A percentile compares a stretch with the other conserved stretches of the same genome.
These are phyloP conservation scores for Echium plantagineum DNA, from an alignment of 257 asterid genomes.

Conservation along the genomic window DNA sequence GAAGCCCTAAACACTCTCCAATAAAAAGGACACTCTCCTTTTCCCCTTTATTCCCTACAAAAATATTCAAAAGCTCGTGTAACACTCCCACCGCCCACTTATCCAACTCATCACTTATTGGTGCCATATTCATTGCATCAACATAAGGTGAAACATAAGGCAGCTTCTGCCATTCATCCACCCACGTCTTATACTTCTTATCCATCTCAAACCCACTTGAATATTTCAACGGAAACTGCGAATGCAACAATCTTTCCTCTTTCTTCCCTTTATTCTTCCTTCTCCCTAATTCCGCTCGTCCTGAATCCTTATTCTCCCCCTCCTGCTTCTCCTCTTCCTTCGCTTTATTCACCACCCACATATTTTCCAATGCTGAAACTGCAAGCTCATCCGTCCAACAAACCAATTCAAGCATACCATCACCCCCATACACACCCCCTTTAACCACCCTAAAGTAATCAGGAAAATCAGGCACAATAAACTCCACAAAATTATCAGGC, in stretches of 20 bases:
- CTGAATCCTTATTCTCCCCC: constrained; percentile 3
- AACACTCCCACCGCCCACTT: constrained; percentile 67
- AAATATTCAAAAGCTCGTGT: constrained; percentile 72
- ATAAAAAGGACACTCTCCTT: constrained; percentile 53
- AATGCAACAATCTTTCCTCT: too few relatives aligned
- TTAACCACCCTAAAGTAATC: constrained; percentile 55
- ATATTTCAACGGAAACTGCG: constrained; percentile 29
- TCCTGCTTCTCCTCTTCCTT: neutral
- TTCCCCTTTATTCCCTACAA: constrained; percentile 73
- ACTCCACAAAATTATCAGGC: constrained; percentile 42
- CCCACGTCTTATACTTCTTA: constrained; percentile 75
- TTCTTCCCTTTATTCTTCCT: too few relatives aligned
- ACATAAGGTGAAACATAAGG: constrained; percentile 72
- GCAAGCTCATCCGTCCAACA: constrained; percentile 80
- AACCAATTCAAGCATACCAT: constrained; percentile 54
- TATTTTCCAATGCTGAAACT: constrained; percentile 47
- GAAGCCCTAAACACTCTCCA: constrained; percentile 75
- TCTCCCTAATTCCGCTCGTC: neutral
- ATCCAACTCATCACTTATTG: constrained; percentile 59
- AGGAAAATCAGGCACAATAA: constrained; percentile 70
- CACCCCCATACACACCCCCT: constrained; percentile 20
- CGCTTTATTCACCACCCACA: constrained; percentile 22
- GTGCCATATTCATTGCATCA: constrained; percentile 31
- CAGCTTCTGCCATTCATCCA: constrained; percentile 83
- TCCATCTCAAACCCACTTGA: constrained; percentile 73